Percentiles rank a stretch among this genome's conserved stretches.
Conservation (phyloP, 2,329 filamentous ascomycete species). For the Aquanectria penicillioides region DNA sequence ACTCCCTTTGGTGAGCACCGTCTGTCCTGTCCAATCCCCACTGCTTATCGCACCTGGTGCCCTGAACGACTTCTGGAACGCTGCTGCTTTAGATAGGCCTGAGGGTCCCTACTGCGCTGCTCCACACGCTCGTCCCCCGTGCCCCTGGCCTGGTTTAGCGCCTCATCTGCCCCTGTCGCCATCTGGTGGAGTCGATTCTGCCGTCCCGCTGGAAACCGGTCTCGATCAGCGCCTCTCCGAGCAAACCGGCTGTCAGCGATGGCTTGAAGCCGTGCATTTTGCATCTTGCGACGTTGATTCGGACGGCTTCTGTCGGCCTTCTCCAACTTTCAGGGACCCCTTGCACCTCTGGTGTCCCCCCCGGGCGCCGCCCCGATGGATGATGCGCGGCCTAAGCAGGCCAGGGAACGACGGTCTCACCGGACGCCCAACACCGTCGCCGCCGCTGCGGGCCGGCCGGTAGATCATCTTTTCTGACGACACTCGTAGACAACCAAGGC, state of each 20-base stretch:
- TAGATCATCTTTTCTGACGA: conserved; percentile 5
- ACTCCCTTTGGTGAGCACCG: conserved; percentile 11
- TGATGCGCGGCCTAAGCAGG: conserved; percentile 12
- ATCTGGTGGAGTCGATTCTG: conserved; percentile 9
- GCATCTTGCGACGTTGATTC: background rate
- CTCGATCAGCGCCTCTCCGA: background rate
- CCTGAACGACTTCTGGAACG: conserved; percentile 22
- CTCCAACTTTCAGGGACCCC: conserved; percentile 11
- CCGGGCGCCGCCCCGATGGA: background rate
- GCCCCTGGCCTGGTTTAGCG: background rate
- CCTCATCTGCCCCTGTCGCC: conserved; percentile 10
- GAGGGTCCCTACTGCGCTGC: too few species aligned
- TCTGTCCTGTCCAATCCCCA: conserved; percentile 10
- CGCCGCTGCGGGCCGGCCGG: conserved; percentile 6
- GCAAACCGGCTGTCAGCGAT: background rate
- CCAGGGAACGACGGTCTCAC: conserved; percentile 7
- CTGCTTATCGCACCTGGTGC: conserved; percentile 1
- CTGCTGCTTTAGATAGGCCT: conserved; percentile 19
- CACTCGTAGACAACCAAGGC: background rate
- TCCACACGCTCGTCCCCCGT: too few species aligned
- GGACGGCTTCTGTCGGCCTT: conserved; percentile 25
- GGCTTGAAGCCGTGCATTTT: background rate
- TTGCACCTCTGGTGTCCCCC: background rate
- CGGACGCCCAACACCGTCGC: conserved; percentile 9
- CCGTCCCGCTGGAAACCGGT: conserved; percentile 27